Base-by-base conservation (phyloP, 352 stramenopile genomes). In the Phytophthora kernoviae region DNA sequence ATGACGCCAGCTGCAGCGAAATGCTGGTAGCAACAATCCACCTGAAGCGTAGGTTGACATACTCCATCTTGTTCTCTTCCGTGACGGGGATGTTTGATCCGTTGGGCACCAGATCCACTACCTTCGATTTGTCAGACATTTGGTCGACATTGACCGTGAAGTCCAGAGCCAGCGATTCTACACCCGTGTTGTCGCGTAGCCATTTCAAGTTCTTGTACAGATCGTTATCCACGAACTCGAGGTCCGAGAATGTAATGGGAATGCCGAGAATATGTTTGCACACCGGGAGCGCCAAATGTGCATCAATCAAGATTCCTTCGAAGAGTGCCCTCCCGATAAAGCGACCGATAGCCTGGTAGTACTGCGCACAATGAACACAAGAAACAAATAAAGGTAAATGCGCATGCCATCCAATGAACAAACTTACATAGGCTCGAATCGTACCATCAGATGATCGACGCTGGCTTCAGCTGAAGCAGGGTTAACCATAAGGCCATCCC, bases 61-160 rank as follows among this genome's bases (percentile, higher is more conserved):
- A 99, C 68, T 98, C 85, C 54, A 88, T 80, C 78, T 99, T 99
- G 79, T 97, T 99, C 34, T 98, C 87, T 43, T 99, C 97, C 1
- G 95, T 99, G 5, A 99, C 97, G 6, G 84, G 47, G 21, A 98
- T 97, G 42, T 98, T 96, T 5, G 92, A 80, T 17, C 97, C 97
- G 57, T 98, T 92, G 18, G 95, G 93, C 58, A 98, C 86, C 17
- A 99, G 78, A 54, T 99, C 96, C 44, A 98, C 90, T 4, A 94
- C 85, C 65, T 93, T 90, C 51, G 76, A 65, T 61, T 90, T 90
- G 54, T 91, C 78, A 1, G 70, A 68, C 54, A 82, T 77, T 49
- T 94, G 81, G 17, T 91, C 84, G 9, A 91, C 74, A 8, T 77
- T 91, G 2, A 93, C 82, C 81, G 84, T 93, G 26, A 95, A 93